Base-by-base conservation (phyloP, 495 filamentous ascomycete species). In the Xylaria nigripes region DNA sequence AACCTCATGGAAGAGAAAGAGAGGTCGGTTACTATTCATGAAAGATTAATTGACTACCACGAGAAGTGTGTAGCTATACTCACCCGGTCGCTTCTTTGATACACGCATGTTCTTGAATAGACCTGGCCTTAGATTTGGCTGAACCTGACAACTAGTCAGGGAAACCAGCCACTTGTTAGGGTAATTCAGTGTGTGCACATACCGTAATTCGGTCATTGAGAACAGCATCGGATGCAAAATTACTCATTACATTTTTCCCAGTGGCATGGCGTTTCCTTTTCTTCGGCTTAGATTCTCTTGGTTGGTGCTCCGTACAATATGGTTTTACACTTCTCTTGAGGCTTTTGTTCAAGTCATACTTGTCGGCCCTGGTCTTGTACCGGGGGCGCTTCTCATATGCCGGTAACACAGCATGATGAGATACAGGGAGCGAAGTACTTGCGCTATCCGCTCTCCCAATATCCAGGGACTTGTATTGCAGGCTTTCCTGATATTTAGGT, bases 101-200 rank as follows among this genome's bases (percentile, higher is more conserved):
- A 79, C 72, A 47, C 78, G 81, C 2, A 86, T 86, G 61, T 83
- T 90, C 22, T 77, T 80, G 65, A 92, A 92, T 6, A 93, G 68
- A 0, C 88, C 89, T 61, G 73, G 66, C 36, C 62, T 72, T 44
- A 70, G 67, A 59, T 61, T 67, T 59, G 73, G 81, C 41, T 73
- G 76, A 19, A 85, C 72, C 85, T 89, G 49, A 62, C 23, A 51
- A 50, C 47, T 64, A 48, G 65, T 69, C 51, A 68, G 55, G 45
- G 38, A 36, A 51, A 50, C 27, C 18, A 50, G 40, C 45, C 34
- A 34, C 2, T 48, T 9, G n/a, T n/a, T n/a, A n/a, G n/a, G n/a
- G n/a, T 12, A 18, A 30, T n/a, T 7, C 22, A 58, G 45, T 8
- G 15, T 2, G 23, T 9, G 23, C 24, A 43, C 76, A 61, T 70